Base-by-base conservation (phyloP, 2,329 filamentous ascomycete species). In the Sclerotinia glacialis region DNA sequence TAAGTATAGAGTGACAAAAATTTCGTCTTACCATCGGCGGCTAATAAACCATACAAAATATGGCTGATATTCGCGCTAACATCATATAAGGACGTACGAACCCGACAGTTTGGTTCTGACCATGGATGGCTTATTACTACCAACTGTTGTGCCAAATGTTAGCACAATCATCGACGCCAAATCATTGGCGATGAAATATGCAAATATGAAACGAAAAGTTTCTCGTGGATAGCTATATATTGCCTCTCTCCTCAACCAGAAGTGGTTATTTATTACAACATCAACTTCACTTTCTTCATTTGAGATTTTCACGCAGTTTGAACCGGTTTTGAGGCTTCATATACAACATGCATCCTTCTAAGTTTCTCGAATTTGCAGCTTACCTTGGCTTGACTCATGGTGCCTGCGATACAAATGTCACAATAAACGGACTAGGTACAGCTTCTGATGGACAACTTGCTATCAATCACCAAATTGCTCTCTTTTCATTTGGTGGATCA, bases 391-490 rank as follows among this genome's bases (percentile, higher is more conserved):
- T 61, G 31, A 49, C 28, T 21, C 23, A 61, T 40, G 58, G 58
- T 49, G 44, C 58, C 26, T 61, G 58, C 31, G 31, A 61, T 61
- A 61, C 58, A 61, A 61, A 61, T 8, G 58, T 61, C 31, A 61
- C 58, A 49, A 61, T 61, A 49, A 49, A 44, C 16, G 58, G 58
- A 7, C 44, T 61, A 2, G 58, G 58, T 37, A n/a, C 28, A 49
- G n/a, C 21, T 61, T 28, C n/a, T 18, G 58, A 61, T 49, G 58
- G 58, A 49, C 44, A 61, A 34, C n/a, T 28, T 8, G 44, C 44
- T 14, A 47, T 49, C 44, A 31, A 61, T 61, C 44, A 31, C 46
- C 44, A 49, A 12, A 49, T 61, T 7, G 58, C 28, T 7, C 58
- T 49, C n/a, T 61, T 61, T 21, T 61, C 31, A 21, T 61, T 61